phyloP scores from a whole-genome alignment of 2,329 filamentous ascomycete species.

The Colletotrichum sp. region DNA sequence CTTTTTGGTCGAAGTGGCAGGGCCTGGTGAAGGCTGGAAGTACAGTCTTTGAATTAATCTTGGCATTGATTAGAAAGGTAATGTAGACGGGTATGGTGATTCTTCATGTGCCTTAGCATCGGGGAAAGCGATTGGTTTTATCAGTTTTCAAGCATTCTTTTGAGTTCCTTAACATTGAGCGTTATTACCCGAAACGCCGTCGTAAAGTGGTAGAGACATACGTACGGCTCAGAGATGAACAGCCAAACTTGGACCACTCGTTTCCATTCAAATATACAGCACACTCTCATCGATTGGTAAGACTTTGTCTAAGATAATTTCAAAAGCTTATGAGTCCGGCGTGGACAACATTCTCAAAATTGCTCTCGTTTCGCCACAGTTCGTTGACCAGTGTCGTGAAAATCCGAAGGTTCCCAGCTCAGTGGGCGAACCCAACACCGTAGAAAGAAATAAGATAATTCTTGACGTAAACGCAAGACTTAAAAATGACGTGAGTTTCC shows the following conservation, averaged over 20 bases:
- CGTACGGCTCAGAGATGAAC: not conserved
- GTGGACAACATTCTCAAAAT: not conserved
- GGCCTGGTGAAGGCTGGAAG: not conserved
- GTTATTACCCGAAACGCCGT: not conserved
- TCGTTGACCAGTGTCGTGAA: not conserved
- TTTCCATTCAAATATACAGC: not conserved
- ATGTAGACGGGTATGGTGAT: not conserved
- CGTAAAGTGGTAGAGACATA: not conserved
- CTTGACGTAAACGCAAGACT: not conserved
- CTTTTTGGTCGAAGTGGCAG: not conserved
- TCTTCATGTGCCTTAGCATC: accelerated
- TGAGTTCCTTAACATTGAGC: not conserved
- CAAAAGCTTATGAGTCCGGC: not conserved
- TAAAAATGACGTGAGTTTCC: not conserved
- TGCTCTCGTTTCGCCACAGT: not conserved
- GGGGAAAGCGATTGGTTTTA: not conserved
- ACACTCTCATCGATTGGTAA: accelerated
- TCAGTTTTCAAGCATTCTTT: not conserved
- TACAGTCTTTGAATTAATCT: not conserved
- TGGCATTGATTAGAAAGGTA: not conserved
- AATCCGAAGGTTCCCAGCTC: not conserved
- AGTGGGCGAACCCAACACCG: not conserved
- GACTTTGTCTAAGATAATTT: accelerated
- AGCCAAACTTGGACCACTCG: not conserved
- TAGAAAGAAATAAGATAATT: not conserved